These are phyloP conservation scores for Hawksworthiomyces lignivorus DNA, from an alignment of 2,329 filamentous ascomycete genomes.

Conservation along the genomic window DNA sequence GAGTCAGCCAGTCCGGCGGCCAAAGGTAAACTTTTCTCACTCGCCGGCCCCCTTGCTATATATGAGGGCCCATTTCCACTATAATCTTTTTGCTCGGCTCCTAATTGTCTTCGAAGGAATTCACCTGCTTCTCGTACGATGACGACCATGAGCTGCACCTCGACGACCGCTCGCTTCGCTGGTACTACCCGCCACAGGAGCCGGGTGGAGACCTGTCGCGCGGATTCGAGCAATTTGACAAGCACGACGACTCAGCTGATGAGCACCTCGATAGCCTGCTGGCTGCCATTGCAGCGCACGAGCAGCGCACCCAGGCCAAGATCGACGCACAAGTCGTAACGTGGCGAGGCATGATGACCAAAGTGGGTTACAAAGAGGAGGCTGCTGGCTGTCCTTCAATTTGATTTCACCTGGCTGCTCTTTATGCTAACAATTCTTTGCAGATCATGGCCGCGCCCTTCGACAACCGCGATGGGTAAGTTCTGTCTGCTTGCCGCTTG, in stretches of 20 bases:
- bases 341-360: constrained; percentile 98
- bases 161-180: constrained; percentile 72
- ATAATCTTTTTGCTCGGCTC: too few species aligned
- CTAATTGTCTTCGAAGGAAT: constrained; percentile 68
- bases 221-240: constrained; percentile 76
- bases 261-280: constrained; percentile 83
- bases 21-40: constrained; percentile 55
- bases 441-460: constrained; percentile 83
- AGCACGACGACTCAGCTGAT: constrained; percentile 69
- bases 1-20: constrained; percentile 65
- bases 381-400: too few species aligned
- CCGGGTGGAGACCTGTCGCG: constrained; percentile 66
- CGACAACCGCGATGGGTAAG: constrained; percentile 70
- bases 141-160: constrained; percentile 68
- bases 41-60: too few species aligned
- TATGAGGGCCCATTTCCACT: too few species aligned
- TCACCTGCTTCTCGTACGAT: constrained; percentile 90
- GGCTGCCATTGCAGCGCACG: constrained; percentile 64
- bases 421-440: too few species aligned
- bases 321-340: constrained; percentile 76
- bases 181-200: constrained; percentile 70
- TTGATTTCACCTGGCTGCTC: too few species aligned
- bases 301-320: constrained; percentile 58
- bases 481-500: constrained; percentile 6
- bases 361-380: constrained; percentile 54